Conservation (phyloP, 148 eudicot species). For the Agrostemma githago region DNA sequence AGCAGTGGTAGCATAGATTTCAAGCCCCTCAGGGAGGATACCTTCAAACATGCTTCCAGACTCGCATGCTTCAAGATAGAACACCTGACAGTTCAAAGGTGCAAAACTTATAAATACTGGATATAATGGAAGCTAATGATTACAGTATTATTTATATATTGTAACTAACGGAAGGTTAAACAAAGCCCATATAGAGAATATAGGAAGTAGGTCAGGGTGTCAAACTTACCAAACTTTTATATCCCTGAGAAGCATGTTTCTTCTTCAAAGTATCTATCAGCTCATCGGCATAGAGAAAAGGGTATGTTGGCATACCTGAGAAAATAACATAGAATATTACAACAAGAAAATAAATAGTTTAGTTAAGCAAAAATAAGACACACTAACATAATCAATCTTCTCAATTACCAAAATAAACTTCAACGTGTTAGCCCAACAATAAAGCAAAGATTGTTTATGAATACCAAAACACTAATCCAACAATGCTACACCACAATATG, state of each 20-base stretch:
- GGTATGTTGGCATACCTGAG: constrained; percentile 82
- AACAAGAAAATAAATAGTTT: neutral
- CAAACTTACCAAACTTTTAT: constrained; percentile 73
- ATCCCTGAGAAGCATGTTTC: constrained; percentile 74
- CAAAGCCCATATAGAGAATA: neutral
- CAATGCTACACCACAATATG: neutral
- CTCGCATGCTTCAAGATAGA: constrained; percentile 95
- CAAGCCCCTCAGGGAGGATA: constrained; percentile 72
- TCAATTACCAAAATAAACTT: constrained; percentile 1
- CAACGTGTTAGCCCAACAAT: neutral
- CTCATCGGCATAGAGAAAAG: constrained; percentile 71
- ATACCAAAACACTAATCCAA: neutral
- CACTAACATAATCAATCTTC: neutral
- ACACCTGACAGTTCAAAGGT: constrained; percentile 43
- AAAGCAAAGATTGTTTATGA: neutral
- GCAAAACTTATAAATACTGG: constrained; percentile 7
- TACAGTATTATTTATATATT: neutral
- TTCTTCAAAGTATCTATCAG: constrained; percentile 58
- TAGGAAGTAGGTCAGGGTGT: neutral
- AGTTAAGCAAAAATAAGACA: neutral
- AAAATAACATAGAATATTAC: neutral
- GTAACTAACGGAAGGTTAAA: too few relatives aligned
- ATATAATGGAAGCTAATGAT: neutral
- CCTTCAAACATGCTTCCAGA: constrained; percentile 95
- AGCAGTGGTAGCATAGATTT: constrained; percentile 88